Base-by-base conservation (phyloP, 306 rosid genomes). In the Glycine soja region DNA sequence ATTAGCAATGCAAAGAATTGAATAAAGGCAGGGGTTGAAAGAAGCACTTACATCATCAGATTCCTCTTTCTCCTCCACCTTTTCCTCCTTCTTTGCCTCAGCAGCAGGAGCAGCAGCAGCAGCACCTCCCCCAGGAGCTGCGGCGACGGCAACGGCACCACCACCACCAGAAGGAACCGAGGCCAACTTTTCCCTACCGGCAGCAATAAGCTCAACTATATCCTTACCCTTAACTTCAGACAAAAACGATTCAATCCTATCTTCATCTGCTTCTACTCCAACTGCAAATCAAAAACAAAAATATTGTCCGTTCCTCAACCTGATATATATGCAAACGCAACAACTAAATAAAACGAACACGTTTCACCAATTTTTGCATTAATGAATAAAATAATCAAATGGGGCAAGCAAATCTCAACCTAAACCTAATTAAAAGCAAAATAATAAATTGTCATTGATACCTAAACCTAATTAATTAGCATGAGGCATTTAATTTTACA, bases 1-100 rank as follows among this genome's bases (percentile, higher is more conserved):
- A 72, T 19, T 13, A 24, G 30, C 62, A 62, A 69, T 0, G 42
- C 13, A 10, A 12, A 58, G 36, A 65, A 3, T 53, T 13, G 40
- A 45, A 70, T 19, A 19, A 6, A 45, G 30, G 30, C 30, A 24
- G 30, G 30, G 18, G 5, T 6, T 13, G 9, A 3, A 38, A 38
- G 7, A 12, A 45, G 45, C 34, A 80, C 93, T 88, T 88, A 92
- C 97, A 59, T 94, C 97, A 51, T 90, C 95, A 0, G 95, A 90
- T 79, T 92, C 96, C 79, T 92, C 96, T 40, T 92, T 88, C 93
- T 90, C 92, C 83, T 88, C 95, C 0, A 81, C 91, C 81, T 94
- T 91, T 46, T 89, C 97, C 75, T 94, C 98, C 59, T 92, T 89
- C 94, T 92, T 90, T 42, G 94, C 38, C 85, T 86, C 94, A 10